Conservation (phyloP, 768 basidiomycete species). For the Boletellus emodensis region DNA sequence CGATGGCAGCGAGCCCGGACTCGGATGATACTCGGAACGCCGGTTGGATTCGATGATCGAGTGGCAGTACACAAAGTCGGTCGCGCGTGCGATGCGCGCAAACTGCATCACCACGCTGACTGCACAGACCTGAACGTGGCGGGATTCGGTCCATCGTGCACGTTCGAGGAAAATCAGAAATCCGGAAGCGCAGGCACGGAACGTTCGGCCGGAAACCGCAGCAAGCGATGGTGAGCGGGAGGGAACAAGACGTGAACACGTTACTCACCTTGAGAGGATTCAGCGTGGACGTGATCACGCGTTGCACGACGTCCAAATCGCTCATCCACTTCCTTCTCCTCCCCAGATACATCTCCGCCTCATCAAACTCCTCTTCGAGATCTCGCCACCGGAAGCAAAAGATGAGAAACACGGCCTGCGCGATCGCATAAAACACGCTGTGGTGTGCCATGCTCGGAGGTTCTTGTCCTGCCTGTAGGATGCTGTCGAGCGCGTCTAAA, state of each 20-base stretch:
- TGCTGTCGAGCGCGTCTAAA: constrained; percentile 64
- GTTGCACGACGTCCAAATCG: constrained; percentile 72
- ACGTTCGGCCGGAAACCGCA: no score
- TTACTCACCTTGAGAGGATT: constrained; percentile 71
- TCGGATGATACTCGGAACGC: constrained; percentile 50
- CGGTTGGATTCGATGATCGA: constrained; percentile 88
- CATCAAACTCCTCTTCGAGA: constrained; percentile 58
- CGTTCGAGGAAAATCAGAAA: no score
- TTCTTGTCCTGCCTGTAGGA: constrained; percentile 36
- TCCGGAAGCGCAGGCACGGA: no score
- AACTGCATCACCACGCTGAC: constrained; percentile 89
- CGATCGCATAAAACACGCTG: constrained; percentile 86
- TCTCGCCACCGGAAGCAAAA: constrained; percentile 99
- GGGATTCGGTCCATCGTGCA: no score
- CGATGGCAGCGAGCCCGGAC: constrained; percentile 16
- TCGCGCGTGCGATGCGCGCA: constrained; percentile 85
- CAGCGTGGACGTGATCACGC: constrained; percentile 73
- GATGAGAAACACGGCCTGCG: constrained; percentile 90
- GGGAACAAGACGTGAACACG: no score
- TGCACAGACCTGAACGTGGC: constrained; percentile 67
- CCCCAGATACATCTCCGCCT: constrained; percentile 46
- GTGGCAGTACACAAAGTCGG: constrained; percentile 91
- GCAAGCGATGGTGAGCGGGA: no score
- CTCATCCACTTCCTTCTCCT: constrained; percentile 74
- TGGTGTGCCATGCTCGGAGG: constrained; percentile 39